A percentile compares a stretch with the other conserved stretches of the same genome.
Evolutionary conservation across 768 basidiomycete genomes (phyloP).

Genomic region (Fistulinella prunicolor): DNA sequence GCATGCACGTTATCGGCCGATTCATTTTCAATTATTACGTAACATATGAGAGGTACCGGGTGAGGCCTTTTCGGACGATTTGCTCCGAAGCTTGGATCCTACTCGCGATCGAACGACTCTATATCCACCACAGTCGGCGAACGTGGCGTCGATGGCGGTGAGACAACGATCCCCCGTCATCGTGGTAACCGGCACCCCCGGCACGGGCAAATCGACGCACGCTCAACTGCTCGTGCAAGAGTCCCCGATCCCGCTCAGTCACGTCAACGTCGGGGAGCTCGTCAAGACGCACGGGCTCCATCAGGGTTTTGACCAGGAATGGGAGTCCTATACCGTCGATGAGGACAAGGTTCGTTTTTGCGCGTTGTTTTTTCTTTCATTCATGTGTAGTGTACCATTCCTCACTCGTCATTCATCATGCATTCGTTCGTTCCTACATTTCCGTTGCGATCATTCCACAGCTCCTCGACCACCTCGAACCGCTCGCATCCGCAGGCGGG

Average conservation of each 20-base stretch:
- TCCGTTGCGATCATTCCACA: slow-evolving; percentile 34
- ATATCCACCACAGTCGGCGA: no score
- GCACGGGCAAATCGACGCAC: slow-evolving; percentile 96
- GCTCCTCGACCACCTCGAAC: slow-evolving; percentile 88
- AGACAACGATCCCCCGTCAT: slow-evolving; percentile 55
- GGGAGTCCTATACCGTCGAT: slow-evolving; percentile 92
- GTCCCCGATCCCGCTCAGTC: slow-evolving; percentile 64
- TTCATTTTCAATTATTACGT: no score
- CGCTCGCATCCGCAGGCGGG: slow-evolving; percentile 63
- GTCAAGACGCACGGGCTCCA: slow-evolving; percentile 83
- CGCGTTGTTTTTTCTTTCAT: no score
- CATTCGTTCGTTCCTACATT: neutral
- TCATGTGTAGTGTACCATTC: no score
- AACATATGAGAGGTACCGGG: no score
- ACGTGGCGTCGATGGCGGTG: no score
- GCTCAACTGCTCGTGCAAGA: slow-evolving; percentile 77
- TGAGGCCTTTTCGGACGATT: no score
- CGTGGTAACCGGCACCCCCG: slow-evolving; percentile 87
- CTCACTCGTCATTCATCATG: neutral
- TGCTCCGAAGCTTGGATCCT: no score
- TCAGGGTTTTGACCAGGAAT: slow-evolving; percentile 87
- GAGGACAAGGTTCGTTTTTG: slow-evolving; percentile 79
- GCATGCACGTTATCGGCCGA: no score
- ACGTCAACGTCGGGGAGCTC: slow-evolving; percentile 88
- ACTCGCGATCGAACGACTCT: no score